A percentile compares a stretch with the other conserved stretches of the same genome.
These are phyloP conservation scores for Trypanosoma congolense DNA, from an alignment of 208 protist genomes.

Conservation along the genomic window DNA sequence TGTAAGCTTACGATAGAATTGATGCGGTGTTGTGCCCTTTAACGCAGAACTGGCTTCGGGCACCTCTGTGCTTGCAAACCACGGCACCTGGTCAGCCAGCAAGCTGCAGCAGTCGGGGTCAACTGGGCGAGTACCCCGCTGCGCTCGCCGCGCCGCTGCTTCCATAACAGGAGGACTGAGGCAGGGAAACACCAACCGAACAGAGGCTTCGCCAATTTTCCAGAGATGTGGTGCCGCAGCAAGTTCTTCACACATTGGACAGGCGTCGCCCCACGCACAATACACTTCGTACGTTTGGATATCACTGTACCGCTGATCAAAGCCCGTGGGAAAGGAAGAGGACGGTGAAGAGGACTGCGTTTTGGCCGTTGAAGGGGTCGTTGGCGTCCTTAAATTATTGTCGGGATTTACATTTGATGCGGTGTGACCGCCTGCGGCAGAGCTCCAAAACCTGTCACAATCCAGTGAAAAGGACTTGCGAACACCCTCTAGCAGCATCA, in stretches of 20 bases:
- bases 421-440: background rate
- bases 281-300: slow-evolving; percentile 28
- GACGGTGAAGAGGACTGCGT: background rate
- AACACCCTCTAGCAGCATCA: slow-evolving; percentile 18
- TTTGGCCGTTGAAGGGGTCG: background rate
- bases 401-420: background rate
- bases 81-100: slow-evolving; percentile 33
- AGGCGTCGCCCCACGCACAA: slow-evolving; percentile 76
- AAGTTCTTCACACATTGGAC: slow-evolving; percentile 65
- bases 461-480: background rate
- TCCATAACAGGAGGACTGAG: slow-evolving; percentile 41
- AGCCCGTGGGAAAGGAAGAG: background rate
- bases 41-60: slow-evolving; percentile 35
- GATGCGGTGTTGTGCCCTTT: slow-evolving; percentile 34
- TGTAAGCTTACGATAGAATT: slow-evolving; percentile 40
- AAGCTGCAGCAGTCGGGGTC: slow-evolving; percentile 23
- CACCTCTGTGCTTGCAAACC: slow-evolving; percentile 62
- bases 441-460: background rate
- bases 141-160: slow-evolving; percentile 10
- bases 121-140: slow-evolving; percentile 5
- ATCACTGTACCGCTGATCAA: background rate
- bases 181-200: slow-evolving; percentile 48
- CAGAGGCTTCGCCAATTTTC: slow-evolving; percentile 22
- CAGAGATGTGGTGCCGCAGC: slow-evolving; percentile 42
- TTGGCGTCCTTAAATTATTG: background rate